Base-by-base conservation (phyloP, 352 stramenopile species). In the Phytophthora meadii region DNA sequence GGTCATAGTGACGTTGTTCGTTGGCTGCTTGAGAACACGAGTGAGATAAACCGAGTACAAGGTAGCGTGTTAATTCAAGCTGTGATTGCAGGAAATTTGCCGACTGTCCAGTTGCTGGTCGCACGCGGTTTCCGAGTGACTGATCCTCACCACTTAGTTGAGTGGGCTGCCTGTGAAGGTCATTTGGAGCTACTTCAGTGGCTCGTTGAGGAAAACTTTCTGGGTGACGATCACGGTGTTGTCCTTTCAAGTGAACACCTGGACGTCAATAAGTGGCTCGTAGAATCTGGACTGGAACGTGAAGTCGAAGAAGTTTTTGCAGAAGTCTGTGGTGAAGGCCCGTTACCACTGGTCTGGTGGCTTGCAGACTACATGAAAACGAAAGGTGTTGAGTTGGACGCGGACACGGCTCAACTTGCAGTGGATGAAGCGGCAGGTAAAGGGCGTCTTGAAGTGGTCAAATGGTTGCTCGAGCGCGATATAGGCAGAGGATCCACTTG, bases 281-380 rank as follows among this genome's bases (percentile, higher is more conserved):
- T 42, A 4, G 53, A 49, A 14, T 32, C 53, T 8, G 32, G 32
- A 14, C 10, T 44, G 14, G 53, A n/a, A 5, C 22, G 5, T n/a
- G 53, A 6, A 22, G 54, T 19, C 1, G 5, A 17, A 32, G 32
- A 36, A 30, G 42, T 42, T 14, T 62, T 62, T 25, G 19, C 17
- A 4, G 30, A 27, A 19, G 42, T 42, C 19, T 54, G 54, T 17
- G 54, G 30, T 5, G 28, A 54, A 6, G 27, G 54, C 7, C 32
- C 22, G 15, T 15, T 62, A 8, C 30, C 41, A 30, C 42, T 54
- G 25, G 44, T 62, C 19, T 62, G 54, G 54, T 62, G 42, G 54
- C 34, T 62, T 9, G 39, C 42, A 27, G 42, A 54, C 3, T 11
- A 62, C 25, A 24, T 54, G 17, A 7, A 11, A 4, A 42, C 37